A percentile compares a stretch with the other conserved stretches of the same genome.
Evolutionary conservation across 2,329 filamentous ascomycete species (phyloP).

Genomic region (Sporothrix curviconia): DNA sequence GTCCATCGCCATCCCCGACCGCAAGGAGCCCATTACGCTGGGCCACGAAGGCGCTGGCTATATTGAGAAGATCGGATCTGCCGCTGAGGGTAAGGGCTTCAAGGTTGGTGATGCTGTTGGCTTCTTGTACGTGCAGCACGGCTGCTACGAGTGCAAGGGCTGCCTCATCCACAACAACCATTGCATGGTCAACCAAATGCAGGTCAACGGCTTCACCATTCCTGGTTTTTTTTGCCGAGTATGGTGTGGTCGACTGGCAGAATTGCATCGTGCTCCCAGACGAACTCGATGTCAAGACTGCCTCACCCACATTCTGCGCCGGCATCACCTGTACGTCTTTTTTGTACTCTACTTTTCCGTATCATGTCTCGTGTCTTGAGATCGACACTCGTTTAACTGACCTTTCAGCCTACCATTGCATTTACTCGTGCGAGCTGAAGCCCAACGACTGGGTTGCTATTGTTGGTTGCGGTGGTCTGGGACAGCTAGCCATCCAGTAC

Average conservation of each 20-base stretch:
- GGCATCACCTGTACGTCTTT: no score
- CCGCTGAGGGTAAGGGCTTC: conserved; percentile 32
- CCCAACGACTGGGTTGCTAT: conserved; percentile 34
- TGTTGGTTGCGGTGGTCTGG: conserved; percentile 37
- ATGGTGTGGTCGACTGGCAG: conserved; percentile 38
- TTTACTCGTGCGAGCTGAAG: conserved; percentile 28
- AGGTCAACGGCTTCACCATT: conserved; percentile 35
- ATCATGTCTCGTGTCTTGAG: no score
- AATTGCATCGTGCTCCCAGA: conserved; percentile 36
- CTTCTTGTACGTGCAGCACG: conserved; percentile 38
- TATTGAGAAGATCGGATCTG: conserved; percentile 32
- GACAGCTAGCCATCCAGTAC: conserved; percentile 39
- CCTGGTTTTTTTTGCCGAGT: conserved; percentile 43
- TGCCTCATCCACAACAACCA: conserved; percentile 38
- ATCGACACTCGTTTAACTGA: no score
- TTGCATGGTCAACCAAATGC: conserved; percentile 32
- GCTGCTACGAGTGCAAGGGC: conserved; percentile 40
- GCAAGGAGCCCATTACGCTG: conserved; percentile 23
- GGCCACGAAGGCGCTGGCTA: conserved; percentile 43
- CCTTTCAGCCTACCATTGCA: conserved; percentile 33
- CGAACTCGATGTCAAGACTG: conserved; percentile 26
- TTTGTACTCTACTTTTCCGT: no score
- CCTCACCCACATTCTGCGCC: conserved; percentile 41
- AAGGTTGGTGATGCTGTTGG: conserved; percentile 38
- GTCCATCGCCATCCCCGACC: conserved; percentile 18